Base-by-base conservation (phyloP, 768 basidiomycete species). In the Rhodotorula taiwanensis region DNA sequence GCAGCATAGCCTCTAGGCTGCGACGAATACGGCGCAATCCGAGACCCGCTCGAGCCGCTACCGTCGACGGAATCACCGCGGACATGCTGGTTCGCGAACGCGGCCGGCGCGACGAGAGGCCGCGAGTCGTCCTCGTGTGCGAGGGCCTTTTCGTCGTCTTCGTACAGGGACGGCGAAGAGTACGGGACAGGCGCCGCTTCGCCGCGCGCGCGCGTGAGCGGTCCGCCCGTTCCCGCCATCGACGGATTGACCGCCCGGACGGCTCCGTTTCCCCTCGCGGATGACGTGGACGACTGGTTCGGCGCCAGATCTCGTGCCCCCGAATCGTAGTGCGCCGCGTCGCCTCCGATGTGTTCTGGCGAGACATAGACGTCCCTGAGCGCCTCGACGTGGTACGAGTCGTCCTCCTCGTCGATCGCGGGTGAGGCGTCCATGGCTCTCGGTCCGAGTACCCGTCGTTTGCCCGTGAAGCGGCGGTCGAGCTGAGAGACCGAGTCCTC, bases 401-500 rank as follows among this genome's bases (percentile, higher is more conserved):
- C 66, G 6, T 55, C 53, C 13, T 56, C 54, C 13, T 42, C 43
- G 2, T 57, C 50, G 9, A 52, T 45, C 33, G 33, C 30, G 4
- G 66, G 57, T 2, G 31, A 20, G 39, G 5, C 30, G 20, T 60
- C 58, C 51, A 65, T 58, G 3, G 67, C 51, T 7, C 67, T 18
- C 15, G 67, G 63, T 14, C 67, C 67, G 20, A 55, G 39, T 18
- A 65, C 20, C 1, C 27, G 25, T 13, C 59, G 34, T 23, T 47
- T n/a, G 1, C 64, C 63, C 2, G 67, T 69, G 39, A 65, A 56
- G 41, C 60, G 43, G 3, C 67, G 47, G 33, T 62, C 67, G 45
- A 69, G 36, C 39, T 69, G 63, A 5, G 57, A 59, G n/a, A 69
- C 67, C 8, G 57, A 59, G 54, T 69, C 67, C 52, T 61, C 62